Evolutionary conservation across 2,329 filamentous ascomycete genomes (phyloP).

Genomic region (Raffaelea deltoideospora): DNA sequence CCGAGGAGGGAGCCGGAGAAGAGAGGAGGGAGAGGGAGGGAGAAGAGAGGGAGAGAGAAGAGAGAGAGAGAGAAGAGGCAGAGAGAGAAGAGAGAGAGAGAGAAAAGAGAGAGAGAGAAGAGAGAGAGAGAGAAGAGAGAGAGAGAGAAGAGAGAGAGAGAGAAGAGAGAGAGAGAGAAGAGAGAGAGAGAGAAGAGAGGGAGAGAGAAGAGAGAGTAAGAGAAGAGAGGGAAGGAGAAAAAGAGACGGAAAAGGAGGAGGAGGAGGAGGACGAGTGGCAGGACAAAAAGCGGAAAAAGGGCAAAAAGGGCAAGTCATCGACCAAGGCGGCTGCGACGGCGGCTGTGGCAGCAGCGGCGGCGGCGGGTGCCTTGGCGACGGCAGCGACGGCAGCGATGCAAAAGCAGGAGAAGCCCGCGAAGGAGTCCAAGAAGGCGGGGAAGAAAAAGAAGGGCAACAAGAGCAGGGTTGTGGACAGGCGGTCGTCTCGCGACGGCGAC

Average conservation of each 20-base stretch:
- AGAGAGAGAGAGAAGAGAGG: background rate
- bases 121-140: background rate
- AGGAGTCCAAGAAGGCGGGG: conserved; percentile 15
- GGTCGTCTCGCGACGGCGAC: conserved; percentile 21
- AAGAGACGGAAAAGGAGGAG: background rate
- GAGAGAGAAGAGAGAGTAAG: background rate
- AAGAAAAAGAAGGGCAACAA: conserved; percentile 13
- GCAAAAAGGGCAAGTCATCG: background rate
- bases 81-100: background rate
- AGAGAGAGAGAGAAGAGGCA: background rate
- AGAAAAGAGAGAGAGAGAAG: background rate
- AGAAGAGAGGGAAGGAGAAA: background rate
- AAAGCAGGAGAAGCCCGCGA: conserved; percentile 11
- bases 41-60: background rate
- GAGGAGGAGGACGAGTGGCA: conserved; percentile 8
- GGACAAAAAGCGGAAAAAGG: background rate
- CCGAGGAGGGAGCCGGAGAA: background rate
- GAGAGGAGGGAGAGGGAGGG: background rate
- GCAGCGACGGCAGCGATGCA: conserved; percentile 6
- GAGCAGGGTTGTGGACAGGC: conserved; percentile 24
- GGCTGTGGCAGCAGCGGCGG: background rate
- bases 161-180: background rate
- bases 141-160: no score
- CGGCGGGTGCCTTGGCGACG: background rate
- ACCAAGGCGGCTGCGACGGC: background rate